These are phyloP conservation scores for Trametopsis cervina DNA, from an alignment of 768 basidiomycete species.

Conservation along the genomic window DNA sequence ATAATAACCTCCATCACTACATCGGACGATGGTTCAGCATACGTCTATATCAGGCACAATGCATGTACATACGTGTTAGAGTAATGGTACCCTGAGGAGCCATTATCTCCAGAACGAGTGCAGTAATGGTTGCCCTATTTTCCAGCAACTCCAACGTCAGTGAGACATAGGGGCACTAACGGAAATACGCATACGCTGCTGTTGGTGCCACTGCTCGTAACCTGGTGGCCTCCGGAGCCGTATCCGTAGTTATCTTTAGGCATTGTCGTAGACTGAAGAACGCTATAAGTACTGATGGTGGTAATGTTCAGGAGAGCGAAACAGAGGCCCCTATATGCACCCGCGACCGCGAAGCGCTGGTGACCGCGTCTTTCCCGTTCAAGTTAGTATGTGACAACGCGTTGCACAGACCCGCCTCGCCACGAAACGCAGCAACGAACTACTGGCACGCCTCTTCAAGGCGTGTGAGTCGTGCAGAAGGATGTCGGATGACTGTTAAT, in stretches of 20 bases:
- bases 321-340: conserved; percentile 13
- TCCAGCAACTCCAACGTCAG: background rate
- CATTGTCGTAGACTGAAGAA: background rate
- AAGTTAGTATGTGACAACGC: no score
- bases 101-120: conserved; percentile 38
- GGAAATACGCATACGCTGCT: conserved; percentile 31
- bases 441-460: no score
- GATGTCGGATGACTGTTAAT: no score
- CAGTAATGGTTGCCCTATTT: conserved; percentile 57
- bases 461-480: no score
- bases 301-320: conserved; percentile 28
- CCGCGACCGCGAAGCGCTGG: background rate
- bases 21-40: background rate
- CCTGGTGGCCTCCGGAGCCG: background rate
- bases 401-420: no score
- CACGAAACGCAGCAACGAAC: no score
- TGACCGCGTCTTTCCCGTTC: background rate
- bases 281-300: no score
- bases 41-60: background rate
- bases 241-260: background rate
- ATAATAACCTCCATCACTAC: conserved; percentile 53
- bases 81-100: conserved; percentile 49
- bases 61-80: conserved; percentile 42
- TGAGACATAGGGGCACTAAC: background rate
- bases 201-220: conserved; percentile 35